Evolutionary conservation across 495 filamentous ascomycete genomes (phyloP).

Genomic region (Trichoderma parareesei): DNA sequence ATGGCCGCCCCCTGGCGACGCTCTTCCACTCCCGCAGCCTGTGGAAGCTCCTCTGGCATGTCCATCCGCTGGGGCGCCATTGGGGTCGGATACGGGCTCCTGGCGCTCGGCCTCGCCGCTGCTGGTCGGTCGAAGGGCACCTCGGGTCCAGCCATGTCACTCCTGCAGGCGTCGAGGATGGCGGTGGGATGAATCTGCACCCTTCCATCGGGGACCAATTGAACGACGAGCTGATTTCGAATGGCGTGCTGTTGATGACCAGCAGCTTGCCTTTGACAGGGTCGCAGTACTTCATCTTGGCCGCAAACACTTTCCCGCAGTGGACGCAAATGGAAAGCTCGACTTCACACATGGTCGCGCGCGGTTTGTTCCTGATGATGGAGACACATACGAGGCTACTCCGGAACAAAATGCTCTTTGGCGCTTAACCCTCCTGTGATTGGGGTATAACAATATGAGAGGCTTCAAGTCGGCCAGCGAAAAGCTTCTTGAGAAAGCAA

Average conservation of each 20-base stretch:
- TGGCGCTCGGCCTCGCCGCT: not conserved
- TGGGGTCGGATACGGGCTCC: not conserved
- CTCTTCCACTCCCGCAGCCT: not conserved
- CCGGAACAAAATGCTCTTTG: not conserved
- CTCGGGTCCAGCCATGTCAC: not conserved
- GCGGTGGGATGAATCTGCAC: not conserved
- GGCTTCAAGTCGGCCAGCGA: not conserved
- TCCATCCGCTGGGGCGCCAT: not conserved
- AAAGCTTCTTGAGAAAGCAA: not conserved
- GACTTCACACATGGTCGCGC: constrained; percentile 10
- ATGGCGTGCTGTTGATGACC: not conserved
- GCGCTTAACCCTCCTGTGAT: not conserved
- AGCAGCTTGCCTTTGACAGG: not conserved
- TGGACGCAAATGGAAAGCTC: constrained; percentile 4
- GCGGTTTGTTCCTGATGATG: no score
- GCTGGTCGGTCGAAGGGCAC: not conserved
- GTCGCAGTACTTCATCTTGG: constrained; percentile 9
- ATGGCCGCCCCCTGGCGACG: not conserved
- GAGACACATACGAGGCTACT: not conserved
- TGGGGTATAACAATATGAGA: not conserved
- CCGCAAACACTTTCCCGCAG: not conserved
- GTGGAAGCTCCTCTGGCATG: not conserved
- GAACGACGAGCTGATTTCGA: not conserved
- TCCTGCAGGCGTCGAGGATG: not conserved
- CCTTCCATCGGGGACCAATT: constrained; percentile 7